Evolutionary conservation across 2,329 filamentous ascomycete species (phyloP), one percentile per base, ranked within the genome.

Genomic region (Emergomyces orientalis): DNA sequence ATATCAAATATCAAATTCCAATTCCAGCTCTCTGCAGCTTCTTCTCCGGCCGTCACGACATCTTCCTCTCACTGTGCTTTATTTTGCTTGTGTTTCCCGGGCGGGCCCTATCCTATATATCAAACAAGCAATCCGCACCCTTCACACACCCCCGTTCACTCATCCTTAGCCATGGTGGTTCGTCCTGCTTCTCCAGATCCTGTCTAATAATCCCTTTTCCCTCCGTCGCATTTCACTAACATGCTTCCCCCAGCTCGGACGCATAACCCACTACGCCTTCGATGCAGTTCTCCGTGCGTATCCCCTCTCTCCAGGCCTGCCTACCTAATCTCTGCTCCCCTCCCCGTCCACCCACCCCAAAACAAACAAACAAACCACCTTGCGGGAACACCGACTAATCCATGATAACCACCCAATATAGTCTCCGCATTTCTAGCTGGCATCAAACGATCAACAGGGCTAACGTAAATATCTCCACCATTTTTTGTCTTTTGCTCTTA

Each of bases 401-500:
- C 25, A 43, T 8, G 37, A 62, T 61, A 54, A 58, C 41, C 32
- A 43, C 27, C 19, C 34, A 65, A 22, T 51, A 65, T 64, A 95
- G 90, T 99, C 76, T 99, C 94, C 72, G 90, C 94, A 67, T 93
- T 97, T 76, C 87, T 99, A 69, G 94, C 94, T 47, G 94, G 94
- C 72, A 92, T 99, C 82, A 95, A 96, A 81, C 91, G 94, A 70
- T 97, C 93, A 67, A 97, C 94, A 65, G 94, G 94, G 72, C 83
- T 99, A 79, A 97, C 92, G 94, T 99, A 89, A 85, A 90, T 88
- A 69, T 63, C 65, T 14, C 67, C 63, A 60, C 65, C 63, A n/a
- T 66, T 64, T 63, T 41, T 57, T 39, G 32, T 63, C 37, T 61
- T 61, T 25, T 43, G 30, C 7, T 32, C 51, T 27, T n/a, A n/a